phyloP scores from a whole-genome alignment of 2,329 filamentous ascomycete genomes.

The Epichloe uncinata region DNA sequence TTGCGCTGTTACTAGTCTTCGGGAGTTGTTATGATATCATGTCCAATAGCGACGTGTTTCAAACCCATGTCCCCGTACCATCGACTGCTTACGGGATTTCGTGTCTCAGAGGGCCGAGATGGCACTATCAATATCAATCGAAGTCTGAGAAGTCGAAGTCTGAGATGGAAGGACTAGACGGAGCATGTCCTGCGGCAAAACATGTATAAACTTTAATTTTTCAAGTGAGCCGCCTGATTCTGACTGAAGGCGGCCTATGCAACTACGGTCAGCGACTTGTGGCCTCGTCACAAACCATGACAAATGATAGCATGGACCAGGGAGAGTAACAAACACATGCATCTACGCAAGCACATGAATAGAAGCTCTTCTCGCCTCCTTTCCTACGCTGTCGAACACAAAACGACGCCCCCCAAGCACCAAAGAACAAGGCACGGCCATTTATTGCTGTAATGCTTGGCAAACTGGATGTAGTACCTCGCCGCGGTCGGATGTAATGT shows the following conservation, averaged over 20 bases:
- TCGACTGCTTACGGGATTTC: neutral
- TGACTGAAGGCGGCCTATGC: no score
- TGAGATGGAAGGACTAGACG: neutral
- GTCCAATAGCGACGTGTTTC: neutral
- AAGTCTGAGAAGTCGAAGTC: no score
- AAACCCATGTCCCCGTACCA: neutral
- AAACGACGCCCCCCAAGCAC: neutral
- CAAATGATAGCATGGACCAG: neutral
- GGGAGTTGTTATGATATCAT: neutral
- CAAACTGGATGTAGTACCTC: neutral
- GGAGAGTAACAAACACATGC: neutral
- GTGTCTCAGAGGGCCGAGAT: neutral
- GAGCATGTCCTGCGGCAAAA: neutral
- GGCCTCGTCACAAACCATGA: neutral
- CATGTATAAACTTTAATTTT: neutral
- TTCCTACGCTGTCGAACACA: neutral
- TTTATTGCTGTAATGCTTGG: neutral
- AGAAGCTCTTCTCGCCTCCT: neutral
- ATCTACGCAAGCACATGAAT: neutral
- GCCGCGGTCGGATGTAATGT: constrained; percentile 2
- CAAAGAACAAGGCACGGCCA: neutral
- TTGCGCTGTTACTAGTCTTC: neutral
- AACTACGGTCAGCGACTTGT: neutral
- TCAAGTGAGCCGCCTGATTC: neutral
- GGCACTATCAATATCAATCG: neutral